Evolutionary conservation across 192 early-diverging fungal genomes (phyloP), one percentile per base, ranked within the genome.

Genomic region (Podochytrium sp.): DNA sequence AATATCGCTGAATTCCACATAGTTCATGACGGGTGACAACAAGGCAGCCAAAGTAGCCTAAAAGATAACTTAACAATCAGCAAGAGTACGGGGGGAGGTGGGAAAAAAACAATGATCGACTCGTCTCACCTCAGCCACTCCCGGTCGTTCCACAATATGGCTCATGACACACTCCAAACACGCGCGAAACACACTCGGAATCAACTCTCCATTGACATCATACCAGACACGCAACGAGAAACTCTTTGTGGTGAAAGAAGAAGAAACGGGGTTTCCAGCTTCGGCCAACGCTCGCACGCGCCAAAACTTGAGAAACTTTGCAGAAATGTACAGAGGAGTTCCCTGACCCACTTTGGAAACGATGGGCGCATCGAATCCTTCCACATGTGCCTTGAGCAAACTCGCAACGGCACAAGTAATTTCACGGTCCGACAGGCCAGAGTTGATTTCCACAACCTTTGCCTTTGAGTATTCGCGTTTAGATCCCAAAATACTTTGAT

Each of bases 151-250:
- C 35, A 83, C 75, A 42, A 83, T 75, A 23, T 50, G 38, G 12
- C 78, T 69, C 72, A 83, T 55, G 27, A 76, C 77, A 50, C 76
- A 76, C 59, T 80, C 78, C 69, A 80, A 40, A 55, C 81, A 80
- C 2, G 69, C 81, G 20, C 76, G 47, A 18, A 76, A 67, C 2
- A 74, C 74, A 25, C 71, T 60, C 25, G 59, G 58, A 42, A 83
- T 63, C 39, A 56, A 2, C 25, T 77, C 43, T 2, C 81, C 81
- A 30, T 78, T 4, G 40, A 80, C 80, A 55, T 80, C 81, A 53
- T 75, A 80, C 81, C 81, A 83, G 56, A 83, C 37, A 2, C 78
- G 40, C 38, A 79, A 67, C 0, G 77, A 73, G 55, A 78, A 78
- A 43, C 61, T 55, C 27, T 1, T 61, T 16, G 61, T 29, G 20